Conservation (phyloP, 768 basidiomycete genomes). For the Boletus bicolor region DNA sequence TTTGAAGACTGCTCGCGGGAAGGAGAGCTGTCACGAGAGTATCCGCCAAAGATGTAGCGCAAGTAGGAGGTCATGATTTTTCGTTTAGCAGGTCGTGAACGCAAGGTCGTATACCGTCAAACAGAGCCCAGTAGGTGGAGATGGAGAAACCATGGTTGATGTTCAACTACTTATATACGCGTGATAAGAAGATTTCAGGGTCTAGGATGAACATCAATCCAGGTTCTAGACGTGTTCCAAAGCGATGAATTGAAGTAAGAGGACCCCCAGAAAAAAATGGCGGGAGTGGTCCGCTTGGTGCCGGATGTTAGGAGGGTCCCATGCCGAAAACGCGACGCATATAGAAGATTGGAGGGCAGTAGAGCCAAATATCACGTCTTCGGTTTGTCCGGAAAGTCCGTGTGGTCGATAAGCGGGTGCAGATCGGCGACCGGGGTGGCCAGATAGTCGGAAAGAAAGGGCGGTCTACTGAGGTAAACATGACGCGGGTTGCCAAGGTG, state of each 20-base stretch:
- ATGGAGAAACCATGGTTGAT: constrained; percentile 3
- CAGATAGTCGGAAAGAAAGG: constrained; percentile 1
- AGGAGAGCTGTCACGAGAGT: constrained; percentile 26
- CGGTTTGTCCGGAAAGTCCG: constrained; percentile 28
- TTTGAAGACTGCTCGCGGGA: constrained; percentile 33
- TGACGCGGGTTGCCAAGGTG: constrained; percentile 11
- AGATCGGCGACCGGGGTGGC: constrained; percentile 5
- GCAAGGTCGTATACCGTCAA: constrained; percentile 16
- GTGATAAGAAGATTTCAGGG: constrained; percentile 23
- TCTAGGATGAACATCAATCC: constrained; percentile 11
- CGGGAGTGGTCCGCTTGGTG: constrained; percentile 9
- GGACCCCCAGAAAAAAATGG: constrained; percentile 30
- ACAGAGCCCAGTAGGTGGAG: constrained; percentile 11
- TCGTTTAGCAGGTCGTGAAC: constrained; percentile 19
- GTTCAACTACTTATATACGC: constrained; percentile 26
- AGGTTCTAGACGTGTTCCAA: constrained; percentile 24
- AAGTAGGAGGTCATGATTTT: constrained; percentile 47
- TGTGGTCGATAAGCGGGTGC: constrained; percentile 18
- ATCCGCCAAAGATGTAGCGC: constrained; percentile 44
- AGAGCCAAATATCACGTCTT: constrained; percentile 28
- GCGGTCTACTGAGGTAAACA: constrained; percentile 30
- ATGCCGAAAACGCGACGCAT: constrained; percentile 18
- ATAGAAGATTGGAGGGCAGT: constrained; percentile 10
- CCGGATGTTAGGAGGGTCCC: constrained; percentile 18
- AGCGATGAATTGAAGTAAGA: constrained; percentile 33